Conservation (phyloP, 108 stramenopile species). For the Skeletonema menzelii region DNA sequence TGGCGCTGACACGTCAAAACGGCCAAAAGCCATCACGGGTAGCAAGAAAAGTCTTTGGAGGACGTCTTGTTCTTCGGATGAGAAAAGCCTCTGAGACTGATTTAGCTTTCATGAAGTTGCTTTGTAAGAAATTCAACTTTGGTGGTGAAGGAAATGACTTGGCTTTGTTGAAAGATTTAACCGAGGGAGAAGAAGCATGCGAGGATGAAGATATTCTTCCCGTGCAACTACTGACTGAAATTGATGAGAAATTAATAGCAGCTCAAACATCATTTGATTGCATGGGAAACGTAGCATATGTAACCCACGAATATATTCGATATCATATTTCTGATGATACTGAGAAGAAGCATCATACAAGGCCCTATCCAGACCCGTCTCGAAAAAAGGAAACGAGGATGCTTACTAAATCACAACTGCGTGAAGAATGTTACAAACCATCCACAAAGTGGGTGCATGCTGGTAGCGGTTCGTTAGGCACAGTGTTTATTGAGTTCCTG, state of each 20-base stretch:
- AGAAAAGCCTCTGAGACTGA: slow-evolving; percentile 62
- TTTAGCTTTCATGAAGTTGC: slow-evolving; percentile 37
- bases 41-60: slow-evolving; percentile 11
- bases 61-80: slow-evolving; percentile 59
- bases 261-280: slow-evolving; percentile 36
- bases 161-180: not conserved
- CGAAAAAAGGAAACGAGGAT: slow-evolving; percentile 47
- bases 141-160: slow-evolving; percentile 9
- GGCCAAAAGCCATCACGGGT: not conserved
- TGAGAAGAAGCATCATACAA: slow-evolving; percentile 36
- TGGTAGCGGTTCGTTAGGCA: slow-evolving; percentile 50
- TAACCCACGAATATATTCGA: slow-evolving; percentile 26
- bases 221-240: slow-evolving; percentile 55
- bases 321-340: slow-evolving; percentile 27
- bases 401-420: slow-evolving; percentile 50
- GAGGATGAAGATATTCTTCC: slow-evolving; percentile 2
- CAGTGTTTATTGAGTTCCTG: slow-evolving; percentile 62
- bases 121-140: not conserved
- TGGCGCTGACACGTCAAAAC: slow-evolving; percentile 7
- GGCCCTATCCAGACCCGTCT: slow-evolving; percentile 71
- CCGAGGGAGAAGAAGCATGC: not conserved
- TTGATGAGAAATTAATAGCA: slow-evolving; percentile 51
- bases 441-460: slow-evolving; percentile 70
- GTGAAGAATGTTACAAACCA: slow-evolving; percentile 47
- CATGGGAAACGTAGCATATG: slow-evolving; percentile 28